A percentile compares a stretch with the other conserved stretches of the same genome.
phyloP scores from a whole-genome alignment of 495 filamentous ascomycete genomes.

The Parachaetomium inaequale region DNA sequence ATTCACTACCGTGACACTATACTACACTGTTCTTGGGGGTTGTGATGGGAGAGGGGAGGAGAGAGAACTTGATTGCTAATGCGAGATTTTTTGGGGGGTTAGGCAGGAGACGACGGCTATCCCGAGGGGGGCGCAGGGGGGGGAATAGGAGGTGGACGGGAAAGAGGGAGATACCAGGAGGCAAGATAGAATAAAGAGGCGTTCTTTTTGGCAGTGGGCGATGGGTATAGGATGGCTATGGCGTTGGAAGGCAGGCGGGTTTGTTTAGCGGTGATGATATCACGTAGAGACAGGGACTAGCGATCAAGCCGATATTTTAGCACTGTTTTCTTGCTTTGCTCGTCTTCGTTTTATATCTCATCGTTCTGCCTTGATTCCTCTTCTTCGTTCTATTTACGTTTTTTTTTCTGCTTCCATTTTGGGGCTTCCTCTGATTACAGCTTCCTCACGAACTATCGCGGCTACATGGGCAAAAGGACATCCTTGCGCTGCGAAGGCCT shows the following conservation, averaged over 20 bases:
- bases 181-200: background rate
- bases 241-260: background rate
- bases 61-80: too few species aligned
- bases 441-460: too few species aligned
- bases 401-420: too few species aligned
- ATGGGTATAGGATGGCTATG: background rate
- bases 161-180: background rate
- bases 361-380: too few species aligned
- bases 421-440: too few species aligned
- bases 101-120: background rate
- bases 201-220: background rate
- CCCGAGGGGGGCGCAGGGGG: background rate
- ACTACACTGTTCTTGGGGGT: background rate
- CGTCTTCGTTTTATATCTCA: too few species aligned
- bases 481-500: too few species aligned
- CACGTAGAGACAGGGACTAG: too few species aligned
- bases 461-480: too few species aligned
- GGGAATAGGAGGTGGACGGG: background rate
- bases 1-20: background rate
- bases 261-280: background rate
- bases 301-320: too few species aligned
- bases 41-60: background rate
- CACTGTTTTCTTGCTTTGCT: too few species aligned
- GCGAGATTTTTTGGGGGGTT: background rate
- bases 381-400: too few species aligned